A percentile compares a stretch with the other conserved stretches of the same genome.
phyloP scores from a whole-genome alignment of 179 eudicot genomes.

The Spergularia azorica region DNA sequence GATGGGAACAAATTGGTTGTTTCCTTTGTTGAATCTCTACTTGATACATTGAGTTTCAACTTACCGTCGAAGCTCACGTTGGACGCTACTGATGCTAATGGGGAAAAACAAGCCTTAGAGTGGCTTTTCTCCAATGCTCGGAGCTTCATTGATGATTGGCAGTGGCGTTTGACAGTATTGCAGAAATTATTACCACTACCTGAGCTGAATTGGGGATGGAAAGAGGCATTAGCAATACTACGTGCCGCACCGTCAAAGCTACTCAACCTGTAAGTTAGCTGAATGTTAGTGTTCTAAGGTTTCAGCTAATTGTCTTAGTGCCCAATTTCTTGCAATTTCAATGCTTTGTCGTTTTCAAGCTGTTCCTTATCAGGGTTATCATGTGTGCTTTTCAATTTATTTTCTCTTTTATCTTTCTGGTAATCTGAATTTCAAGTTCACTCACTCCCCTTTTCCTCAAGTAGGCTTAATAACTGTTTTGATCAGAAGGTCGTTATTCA shows the following conservation, averaged over 20 bases:
- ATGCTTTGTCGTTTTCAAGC: neutral
- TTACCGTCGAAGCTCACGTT: conserved; percentile 55
- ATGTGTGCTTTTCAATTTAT: neutral
- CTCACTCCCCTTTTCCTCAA: neutral
- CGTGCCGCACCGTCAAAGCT: conserved; percentile 98
- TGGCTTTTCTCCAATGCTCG: conserved; percentile 79
- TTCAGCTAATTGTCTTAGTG: neutral
- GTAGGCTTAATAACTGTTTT: neutral
- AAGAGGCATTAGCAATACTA: conserved; percentile 80
- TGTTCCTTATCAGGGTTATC: neutral
- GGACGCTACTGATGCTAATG: conserved; percentile 48
- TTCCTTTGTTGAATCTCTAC: conserved; percentile 61
- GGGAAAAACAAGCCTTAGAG: conserved; percentile 67
- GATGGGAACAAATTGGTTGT: conserved; percentile 68
- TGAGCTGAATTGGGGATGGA: conserved; percentile 94
- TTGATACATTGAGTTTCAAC: conserved; percentile 65
- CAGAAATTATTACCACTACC: conserved; percentile 82
- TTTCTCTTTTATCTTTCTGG: neutral
- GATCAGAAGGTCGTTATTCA: neutral
- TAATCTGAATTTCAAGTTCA: neutral
- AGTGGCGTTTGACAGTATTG: conserved; percentile 92
- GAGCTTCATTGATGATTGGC: conserved; percentile 89
- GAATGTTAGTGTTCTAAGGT: conserved; percentile 5
- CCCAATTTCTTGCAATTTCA: no score
- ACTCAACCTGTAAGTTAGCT: conserved; percentile 78